Evolutionary conservation across 2,329 filamentous ascomycete species (phyloP).

Genomic region (Epichloe aotearoae): DNA sequence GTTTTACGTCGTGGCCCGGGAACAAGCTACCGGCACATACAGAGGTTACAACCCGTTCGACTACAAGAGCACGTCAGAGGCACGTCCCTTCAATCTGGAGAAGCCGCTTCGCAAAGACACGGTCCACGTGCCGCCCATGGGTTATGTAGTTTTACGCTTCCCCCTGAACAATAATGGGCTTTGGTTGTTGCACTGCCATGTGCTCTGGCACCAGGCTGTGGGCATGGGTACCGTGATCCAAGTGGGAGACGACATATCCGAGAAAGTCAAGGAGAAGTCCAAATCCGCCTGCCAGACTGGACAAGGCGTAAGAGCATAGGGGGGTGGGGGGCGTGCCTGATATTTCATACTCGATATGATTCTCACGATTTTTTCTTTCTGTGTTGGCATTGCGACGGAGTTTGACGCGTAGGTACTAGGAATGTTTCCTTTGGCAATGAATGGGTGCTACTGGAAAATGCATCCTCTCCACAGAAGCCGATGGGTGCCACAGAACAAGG

Average conservation of each 20-base stretch:
- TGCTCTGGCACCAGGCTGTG: constrained; percentile 23
- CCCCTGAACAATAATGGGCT: constrained; percentile 22
- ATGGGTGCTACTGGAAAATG: no score
- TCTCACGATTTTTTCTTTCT: neutral
- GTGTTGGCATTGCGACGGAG: neutral
- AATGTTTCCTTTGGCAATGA: neutral
- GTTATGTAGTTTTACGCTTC: constrained; percentile 23
- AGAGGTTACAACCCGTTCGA: constrained; percentile 10
- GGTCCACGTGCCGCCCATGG: constrained; percentile 17
- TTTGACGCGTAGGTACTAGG: neutral
- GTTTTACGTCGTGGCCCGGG: constrained; percentile 8
- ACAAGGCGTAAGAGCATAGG: neutral
- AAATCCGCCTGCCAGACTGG: neutral
- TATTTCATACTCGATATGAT: neutral
- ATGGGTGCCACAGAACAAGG: no score
- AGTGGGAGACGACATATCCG: constrained; percentile 4
- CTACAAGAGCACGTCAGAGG: neutral
- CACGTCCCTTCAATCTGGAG: constrained; percentile 2
- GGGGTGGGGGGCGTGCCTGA: neutral
- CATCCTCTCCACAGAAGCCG: no score
- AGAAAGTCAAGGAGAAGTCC: neutral
- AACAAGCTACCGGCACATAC: constrained; percentile 1
- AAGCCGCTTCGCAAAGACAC: constrained; percentile 20
- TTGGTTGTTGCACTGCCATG: constrained; percentile 26
- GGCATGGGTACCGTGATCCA: constrained; percentile 15